Evolutionary conservation across 2,329 filamentous ascomycete genomes (phyloP).

Genomic region (Alternaria sp.): DNA sequence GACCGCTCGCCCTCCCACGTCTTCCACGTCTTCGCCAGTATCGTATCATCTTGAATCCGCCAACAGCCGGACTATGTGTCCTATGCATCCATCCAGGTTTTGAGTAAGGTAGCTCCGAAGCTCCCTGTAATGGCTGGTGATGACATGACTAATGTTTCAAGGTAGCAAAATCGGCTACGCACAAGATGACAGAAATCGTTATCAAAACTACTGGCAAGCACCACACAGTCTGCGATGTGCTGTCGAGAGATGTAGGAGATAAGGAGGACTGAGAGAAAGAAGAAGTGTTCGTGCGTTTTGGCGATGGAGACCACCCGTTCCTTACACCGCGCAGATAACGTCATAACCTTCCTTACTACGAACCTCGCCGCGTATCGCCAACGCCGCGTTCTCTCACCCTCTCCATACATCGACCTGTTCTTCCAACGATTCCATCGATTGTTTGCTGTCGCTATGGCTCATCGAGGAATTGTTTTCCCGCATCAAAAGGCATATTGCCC

Average conservation of each 20-base stretch:
- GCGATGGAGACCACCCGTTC: background rate
- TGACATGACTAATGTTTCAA: background rate
- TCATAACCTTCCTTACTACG: background rate
- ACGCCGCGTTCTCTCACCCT: background rate
- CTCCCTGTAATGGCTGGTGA: background rate
- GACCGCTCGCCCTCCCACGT: background rate
- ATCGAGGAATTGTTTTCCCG: background rate
- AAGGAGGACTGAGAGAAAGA: background rate
- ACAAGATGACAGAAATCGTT: background rate
- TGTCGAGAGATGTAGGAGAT: background rate
- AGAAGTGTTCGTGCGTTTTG: background rate
- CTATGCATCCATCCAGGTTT: too few relatives aligned
- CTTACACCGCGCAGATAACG: background rate
- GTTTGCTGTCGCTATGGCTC: too few relatives aligned
- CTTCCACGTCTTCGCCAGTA: background rate
- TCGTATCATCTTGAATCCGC: background rate
- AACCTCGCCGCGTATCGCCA: background rate
- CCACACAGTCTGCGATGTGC: background rate
- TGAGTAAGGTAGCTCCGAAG: background rate
- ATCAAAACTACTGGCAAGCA: background rate
- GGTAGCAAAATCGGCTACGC: background rate
- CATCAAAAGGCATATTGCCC: background rate
- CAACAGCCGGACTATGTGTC: background rate
- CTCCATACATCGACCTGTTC: background rate
- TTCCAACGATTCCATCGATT: background rate